These are phyloP conservation scores for Microdochium nivale DNA, from an alignment of 2,329 filamentous ascomycete species.

Conservation along the genomic window DNA sequence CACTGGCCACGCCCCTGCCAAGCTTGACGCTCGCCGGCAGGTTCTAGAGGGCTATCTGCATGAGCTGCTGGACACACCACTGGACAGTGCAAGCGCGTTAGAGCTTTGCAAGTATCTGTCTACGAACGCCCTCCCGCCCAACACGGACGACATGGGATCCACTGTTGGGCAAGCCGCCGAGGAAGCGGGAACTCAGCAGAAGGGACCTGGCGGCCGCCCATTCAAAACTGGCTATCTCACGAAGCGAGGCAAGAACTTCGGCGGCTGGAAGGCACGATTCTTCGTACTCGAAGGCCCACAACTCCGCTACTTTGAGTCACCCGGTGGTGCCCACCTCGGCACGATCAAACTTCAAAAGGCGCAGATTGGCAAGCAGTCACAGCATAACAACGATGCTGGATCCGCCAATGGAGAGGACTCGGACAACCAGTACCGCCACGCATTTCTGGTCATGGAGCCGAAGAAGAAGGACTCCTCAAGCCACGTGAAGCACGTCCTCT, in stretches of 20 bases:
- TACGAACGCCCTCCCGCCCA: slow-evolving; percentile 53
- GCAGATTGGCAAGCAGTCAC: slow-evolving; percentile 88
- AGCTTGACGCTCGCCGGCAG: slow-evolving; percentile 75
- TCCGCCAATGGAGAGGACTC: slow-evolving; percentile 55
- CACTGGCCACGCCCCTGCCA: slow-evolving; percentile 85
- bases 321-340: slow-evolving; percentile 81
- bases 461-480: slow-evolving; percentile 91
- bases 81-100: slow-evolving; percentile 68
- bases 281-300: slow-evolving; percentile 52
- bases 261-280: slow-evolving; percentile 86
- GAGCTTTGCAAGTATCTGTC: slow-evolving; percentile 84
- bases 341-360: slow-evolving; percentile 87
- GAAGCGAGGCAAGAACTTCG: slow-evolving; percentile 97
- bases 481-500: slow-evolving; percentile 86
- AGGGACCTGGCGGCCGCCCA: slow-evolving; percentile 55
- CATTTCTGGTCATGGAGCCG: slow-evolving; percentile 88
- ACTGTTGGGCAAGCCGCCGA: slow-evolving; percentile 24
- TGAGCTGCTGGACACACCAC: slow-evolving; percentile 70
- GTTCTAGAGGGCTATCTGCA: slow-evolving; percentile 83
- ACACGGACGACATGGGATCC: slow-evolving; percentile 39
- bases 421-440: slow-evolving; percentile 93
- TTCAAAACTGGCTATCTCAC: slow-evolving; percentile 86
- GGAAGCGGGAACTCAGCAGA: slow-evolving; percentile 28
- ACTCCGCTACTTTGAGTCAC: slow-evolving; percentile 84
- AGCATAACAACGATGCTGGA: slow-evolving; percentile 49